Evolutionary conservation across 805 yeast species (phyloP).

Genomic region (Zygosaccharomyces rouxii): DNA sequence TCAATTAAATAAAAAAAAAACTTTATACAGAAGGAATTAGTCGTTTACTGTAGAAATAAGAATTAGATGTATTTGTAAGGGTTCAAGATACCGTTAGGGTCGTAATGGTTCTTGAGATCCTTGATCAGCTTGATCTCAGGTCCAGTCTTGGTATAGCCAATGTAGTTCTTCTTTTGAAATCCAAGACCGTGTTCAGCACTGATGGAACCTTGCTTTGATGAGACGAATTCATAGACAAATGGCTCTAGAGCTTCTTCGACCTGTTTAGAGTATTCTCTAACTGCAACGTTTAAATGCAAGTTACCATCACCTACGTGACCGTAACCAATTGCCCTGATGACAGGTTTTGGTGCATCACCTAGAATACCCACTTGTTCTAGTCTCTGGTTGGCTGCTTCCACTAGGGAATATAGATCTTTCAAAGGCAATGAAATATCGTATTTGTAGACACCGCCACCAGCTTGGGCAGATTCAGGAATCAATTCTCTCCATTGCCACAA

Average conservation of each 20-base stretch:
- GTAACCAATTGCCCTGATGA: slow-evolving; percentile 85
- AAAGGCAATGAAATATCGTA: slow-evolving; percentile 94
- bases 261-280: slow-evolving; percentile 70
- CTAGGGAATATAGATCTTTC: slow-evolving; percentile 72
- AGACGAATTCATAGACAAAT: slow-evolving; percentile 88
- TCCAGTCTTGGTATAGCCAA: slow-evolving; percentile 76
- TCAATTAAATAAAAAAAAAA: not conserved
- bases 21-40: not conserved
- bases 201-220: slow-evolving; percentile 69
- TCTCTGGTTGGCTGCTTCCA: slow-evolving; percentile 66
- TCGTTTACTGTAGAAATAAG: slow-evolving; percentile 64
- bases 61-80: slow-evolving; percentile 83
- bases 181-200: slow-evolving; percentile 98
- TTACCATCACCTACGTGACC: slow-evolving; percentile 99
- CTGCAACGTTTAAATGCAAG: slow-evolving; percentile 88
- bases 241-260: slow-evolving; percentile 87
- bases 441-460: slow-evolving; percentile 92
- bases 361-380: slow-evolving; percentile 54
- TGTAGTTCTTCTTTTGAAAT: slow-evolving; percentile 88
- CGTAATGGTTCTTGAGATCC: slow-evolving; percentile 72
- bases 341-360: slow-evolving; percentile 59
- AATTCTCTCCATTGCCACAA: slow-evolving; percentile 97
- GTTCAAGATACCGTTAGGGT: slow-evolving; percentile 87
- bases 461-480: slow-evolving; percentile 82
- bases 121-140: slow-evolving; percentile 71